Conservation (phyloP, 2,329 filamentous ascomycete genomes). For the Lizonia empirigonia region DNA sequence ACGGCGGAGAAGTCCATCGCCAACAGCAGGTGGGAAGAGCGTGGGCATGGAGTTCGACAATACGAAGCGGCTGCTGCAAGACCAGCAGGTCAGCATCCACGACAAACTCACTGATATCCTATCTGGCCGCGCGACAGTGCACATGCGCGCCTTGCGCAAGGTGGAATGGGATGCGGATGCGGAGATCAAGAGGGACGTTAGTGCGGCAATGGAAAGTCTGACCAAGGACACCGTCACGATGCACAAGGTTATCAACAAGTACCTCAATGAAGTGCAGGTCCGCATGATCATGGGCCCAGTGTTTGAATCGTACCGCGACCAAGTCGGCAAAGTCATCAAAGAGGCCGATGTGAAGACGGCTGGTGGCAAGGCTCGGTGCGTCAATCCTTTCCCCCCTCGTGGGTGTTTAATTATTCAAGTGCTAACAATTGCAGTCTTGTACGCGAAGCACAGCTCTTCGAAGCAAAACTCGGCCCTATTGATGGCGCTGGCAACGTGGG, state of each 20-base stretch:
- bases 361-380: constrained; percentile 73
- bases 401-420: neutral
- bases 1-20: constrained; percentile 67
- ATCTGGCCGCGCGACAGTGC: constrained; percentile 74
- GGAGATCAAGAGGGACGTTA: constrained; percentile 54
- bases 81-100: constrained; percentile 88
- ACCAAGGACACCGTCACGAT: constrained; percentile 85
- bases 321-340: constrained; percentile 73
- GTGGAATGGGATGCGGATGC: constrained; percentile 71
- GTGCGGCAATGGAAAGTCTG: constrained; percentile 83
- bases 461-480: constrained; percentile 72
- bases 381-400: constrained; percentile 3
- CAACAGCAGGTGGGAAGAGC: constrained; percentile 44
- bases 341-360: constrained; percentile 69
- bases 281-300: constrained; percentile 85
- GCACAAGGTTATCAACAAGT: constrained; percentile 81
- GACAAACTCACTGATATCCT: constrained; percentile 95
- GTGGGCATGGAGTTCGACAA: constrained; percentile 83
- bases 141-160: constrained; percentile 75
- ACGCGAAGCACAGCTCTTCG: constrained; percentile 75
- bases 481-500: constrained; percentile 79
- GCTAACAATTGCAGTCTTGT: constrained; percentile 65
- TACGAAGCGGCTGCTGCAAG: constrained; percentile 79
- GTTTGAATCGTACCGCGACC: constrained; percentile 79
- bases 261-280: constrained; percentile 77